Conservation (phyloP, 257 asterid genomes). For the Fraxinus quadrangulata region DNA sequence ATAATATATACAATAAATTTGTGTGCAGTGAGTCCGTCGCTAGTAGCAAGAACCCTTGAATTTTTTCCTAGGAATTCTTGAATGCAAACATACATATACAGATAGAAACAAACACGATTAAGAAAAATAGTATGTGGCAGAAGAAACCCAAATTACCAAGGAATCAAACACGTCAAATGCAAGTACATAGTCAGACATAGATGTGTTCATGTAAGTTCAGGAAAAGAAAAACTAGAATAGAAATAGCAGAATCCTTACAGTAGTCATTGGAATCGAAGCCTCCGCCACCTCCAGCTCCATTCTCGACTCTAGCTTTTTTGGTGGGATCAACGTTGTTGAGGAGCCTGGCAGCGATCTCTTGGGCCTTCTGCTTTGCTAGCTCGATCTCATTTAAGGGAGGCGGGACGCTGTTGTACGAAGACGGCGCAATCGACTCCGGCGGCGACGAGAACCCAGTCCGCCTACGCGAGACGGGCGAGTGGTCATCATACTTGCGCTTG, state of each 20-base stretch:
- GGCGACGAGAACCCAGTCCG: slow-evolving; percentile 79
- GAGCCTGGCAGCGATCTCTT: slow-evolving; percentile 84
- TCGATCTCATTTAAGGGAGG: slow-evolving; percentile 82
- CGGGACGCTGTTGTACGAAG: slow-evolving; percentile 70
- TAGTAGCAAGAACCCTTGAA: too few species aligned
- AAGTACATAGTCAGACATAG: background rate
- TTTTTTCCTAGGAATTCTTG: background rate
- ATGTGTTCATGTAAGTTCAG: background rate
- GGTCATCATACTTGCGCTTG: slow-evolving; percentile 81
- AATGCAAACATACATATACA: too few species aligned
- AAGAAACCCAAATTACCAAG: background rate
- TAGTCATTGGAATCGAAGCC: slow-evolving; percentile 53
- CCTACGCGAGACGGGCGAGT: slow-evolving; percentile 57
- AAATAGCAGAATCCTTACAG: slow-evolving; percentile 33
- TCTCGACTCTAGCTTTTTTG: slow-evolving; percentile 70
- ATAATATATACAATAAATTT: background rate
- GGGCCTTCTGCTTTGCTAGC: slow-evolving; percentile 89
- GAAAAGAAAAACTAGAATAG: background rate
- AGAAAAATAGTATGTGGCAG: background rate
- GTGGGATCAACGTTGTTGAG: slow-evolving; percentile 63
- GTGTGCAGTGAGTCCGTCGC: too few species aligned
- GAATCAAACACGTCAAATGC: background rate
- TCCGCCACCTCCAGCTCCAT: slow-evolving; percentile 52
- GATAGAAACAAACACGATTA: background rate
- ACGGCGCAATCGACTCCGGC: slow-evolving; percentile 48